Conservation (phyloP, 2,329 filamentous ascomycete genomes). For the Calonectria fujianensis region DNA sequence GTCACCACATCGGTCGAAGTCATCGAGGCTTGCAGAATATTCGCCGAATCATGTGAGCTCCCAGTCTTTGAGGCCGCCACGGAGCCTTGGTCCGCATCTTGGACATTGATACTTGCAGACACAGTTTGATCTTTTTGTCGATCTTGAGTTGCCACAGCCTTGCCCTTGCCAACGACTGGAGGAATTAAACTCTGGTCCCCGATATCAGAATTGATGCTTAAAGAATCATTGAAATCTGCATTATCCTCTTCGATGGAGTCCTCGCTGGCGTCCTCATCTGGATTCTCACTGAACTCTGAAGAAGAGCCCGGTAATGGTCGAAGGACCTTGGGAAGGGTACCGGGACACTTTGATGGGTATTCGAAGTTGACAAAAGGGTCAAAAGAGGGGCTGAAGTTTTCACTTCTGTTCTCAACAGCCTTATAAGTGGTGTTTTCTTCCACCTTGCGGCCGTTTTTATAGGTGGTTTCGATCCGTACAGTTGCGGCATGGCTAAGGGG, state of each 20-base stretch:
- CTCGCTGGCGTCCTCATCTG: neutral
- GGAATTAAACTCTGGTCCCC: neutral
- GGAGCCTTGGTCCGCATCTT: no score
- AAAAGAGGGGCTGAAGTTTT: constrained; percentile 32
- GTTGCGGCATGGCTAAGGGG: constrained; percentile 46
- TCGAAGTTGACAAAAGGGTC: constrained; percentile 42
- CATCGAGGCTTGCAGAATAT: neutral
- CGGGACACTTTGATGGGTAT: constrained; percentile 45
- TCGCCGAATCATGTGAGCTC: neutral
- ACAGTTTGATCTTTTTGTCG: neutral
- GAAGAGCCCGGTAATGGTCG: neutral
- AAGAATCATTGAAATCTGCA: neutral
- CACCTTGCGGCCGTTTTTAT: constrained; percentile 31
- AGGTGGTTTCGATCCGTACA: constrained; percentile 44
- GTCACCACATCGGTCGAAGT: constrained; percentile 13
- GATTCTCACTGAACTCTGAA: neutral
- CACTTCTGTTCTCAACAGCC: neutral
- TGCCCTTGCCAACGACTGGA: neutral
- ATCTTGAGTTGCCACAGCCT: neutral
- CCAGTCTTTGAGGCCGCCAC: neutral
- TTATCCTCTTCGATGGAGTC: neutral
- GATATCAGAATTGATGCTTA: neutral
- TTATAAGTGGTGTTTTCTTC: constrained; percentile 41
- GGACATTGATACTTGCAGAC: neutral
- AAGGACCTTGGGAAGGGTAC: constrained; percentile 19